phyloP scores from a whole-genome alignment of 2,329 filamentous ascomycete species.

The Metarhizium brunneum region DNA sequence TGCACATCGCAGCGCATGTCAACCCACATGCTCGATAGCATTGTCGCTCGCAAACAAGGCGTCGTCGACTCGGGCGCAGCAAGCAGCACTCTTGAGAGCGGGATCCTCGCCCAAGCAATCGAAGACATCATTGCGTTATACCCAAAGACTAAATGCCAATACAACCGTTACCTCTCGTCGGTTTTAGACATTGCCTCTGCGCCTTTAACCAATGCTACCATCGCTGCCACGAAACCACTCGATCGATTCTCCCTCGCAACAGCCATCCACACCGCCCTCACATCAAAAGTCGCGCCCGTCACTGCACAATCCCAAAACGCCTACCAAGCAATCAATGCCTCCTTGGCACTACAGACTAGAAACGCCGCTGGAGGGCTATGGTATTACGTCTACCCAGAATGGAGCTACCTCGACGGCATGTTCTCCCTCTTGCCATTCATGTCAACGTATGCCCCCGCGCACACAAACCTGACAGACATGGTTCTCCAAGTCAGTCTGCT shows the following conservation, averaged over 20 bases:
- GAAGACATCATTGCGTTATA: conserved; percentile 3
- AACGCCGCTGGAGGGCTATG: conserved; percentile 25
- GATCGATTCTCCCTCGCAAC: no score
- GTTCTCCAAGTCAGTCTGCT: conserved; percentile 11
- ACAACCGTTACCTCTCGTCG: no score
- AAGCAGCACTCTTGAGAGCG: conserved; percentile 15
- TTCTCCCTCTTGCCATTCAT: conserved; percentile 36
- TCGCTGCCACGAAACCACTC: no score
- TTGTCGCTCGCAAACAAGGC: conserved; percentile 14
- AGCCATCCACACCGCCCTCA: no score
- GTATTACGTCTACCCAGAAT: conserved; percentile 36
- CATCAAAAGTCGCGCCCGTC: no score
- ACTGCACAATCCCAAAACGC: no score
- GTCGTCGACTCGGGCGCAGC: conserved; percentile 11
- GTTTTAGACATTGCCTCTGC: no score
- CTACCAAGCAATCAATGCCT: no score
- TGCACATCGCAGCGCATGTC: neutral
- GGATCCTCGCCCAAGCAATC: conserved; percentile 12
- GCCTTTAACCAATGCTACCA: no score
- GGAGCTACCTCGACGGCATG: conserved; percentile 45
- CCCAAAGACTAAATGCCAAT: no score
- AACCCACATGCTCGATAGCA: conserved; percentile 14
- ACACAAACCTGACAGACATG: conserved; percentile 1
- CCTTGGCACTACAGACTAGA: conserved; percentile 6
- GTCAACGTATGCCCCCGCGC: conserved; percentile 5